Evolutionary conservation across 768 basidiomycete species (phyloP).

Genomic region (Mycena epipterygia): DNA sequence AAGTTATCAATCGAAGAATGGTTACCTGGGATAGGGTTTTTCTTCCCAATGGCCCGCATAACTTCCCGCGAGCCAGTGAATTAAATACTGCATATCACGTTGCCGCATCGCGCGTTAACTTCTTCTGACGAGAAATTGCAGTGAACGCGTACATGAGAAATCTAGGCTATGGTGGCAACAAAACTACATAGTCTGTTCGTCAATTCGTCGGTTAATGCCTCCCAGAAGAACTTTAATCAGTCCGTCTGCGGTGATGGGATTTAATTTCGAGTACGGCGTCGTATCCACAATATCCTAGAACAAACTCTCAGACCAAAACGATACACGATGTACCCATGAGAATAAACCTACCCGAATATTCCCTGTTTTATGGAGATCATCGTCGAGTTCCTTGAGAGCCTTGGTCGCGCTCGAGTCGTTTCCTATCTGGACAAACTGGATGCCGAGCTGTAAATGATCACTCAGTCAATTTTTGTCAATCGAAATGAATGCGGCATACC

Average conservation of each 20-base stretch:
- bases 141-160: no score
- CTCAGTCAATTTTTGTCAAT: background rate
- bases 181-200: background rate
- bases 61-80: no score
- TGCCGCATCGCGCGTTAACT: no score
- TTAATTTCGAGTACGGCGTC: constrained; percentile 3
- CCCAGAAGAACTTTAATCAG: constrained; percentile 7
- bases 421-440: constrained; percentile 84
- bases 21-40: no score
- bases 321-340: background rate
- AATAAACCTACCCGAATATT: constrained; percentile 59
- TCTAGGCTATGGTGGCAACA: background rate
- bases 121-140: no score
- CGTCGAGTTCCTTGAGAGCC: constrained; percentile 69
- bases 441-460: constrained; percentile 60
- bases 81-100: no score
- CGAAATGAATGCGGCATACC: background rate
- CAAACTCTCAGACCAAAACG: background rate
- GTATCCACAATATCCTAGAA: background rate
- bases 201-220: constrained; percentile 3
- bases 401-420: constrained; percentile 49
- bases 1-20: no score
- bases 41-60: no score
- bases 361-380: constrained; percentile 59
- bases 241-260: background rate